Base-by-base conservation (phyloP, 805 yeast species). In the Saccharomycopsis sp. region DNA sequence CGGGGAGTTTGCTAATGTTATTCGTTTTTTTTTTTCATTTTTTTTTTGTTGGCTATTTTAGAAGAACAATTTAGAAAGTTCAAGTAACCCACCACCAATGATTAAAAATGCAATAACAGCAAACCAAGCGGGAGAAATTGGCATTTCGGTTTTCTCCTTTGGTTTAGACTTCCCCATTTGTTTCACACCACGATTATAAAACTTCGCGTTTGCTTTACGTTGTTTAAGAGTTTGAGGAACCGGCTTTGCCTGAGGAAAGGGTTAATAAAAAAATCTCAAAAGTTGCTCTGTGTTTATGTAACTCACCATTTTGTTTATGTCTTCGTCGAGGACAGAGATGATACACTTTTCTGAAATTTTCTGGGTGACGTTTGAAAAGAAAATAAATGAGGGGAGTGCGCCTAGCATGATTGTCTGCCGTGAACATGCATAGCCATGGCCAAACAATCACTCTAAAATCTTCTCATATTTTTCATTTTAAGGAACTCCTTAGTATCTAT, bases 51-150 rank as follows among this genome's bases (percentile, higher is more conserved):
- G 36, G 2, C 19, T 33, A 37, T 17, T 27, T 37, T 55, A 62
- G 43, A 67, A 64, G 47, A 67, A 53, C 34, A 64, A 34, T 48
- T 66, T 65, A 38, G 69, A 51, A 22, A 70, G 41, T 54, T 70
- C 74, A 42, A 70, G 66, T 7, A 69, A 42, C 29, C 72, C 74
- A 45, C 75, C 75, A 26, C 75, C 75, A 52, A 71, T 62, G 17
- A 70, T 67, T 52, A 70, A 63, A 51, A 70, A 70, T 24, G 68
- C 59, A 53, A 70, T 65, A 3, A 64, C 61, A 21, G 59, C 43
- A 28, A 49, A 52, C 75, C 75, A 70, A 13, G 61, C 51, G 44
- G 57, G 66, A 42, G 70, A 64, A 21, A 70, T 54, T 11, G 75
- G 73, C 45, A 65, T 62, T 17, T 56, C 54, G 29, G 57, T 57